phyloP scores from a whole-genome alignment of 2,329 filamentous ascomycete species.

The Colletotrichum musae region DNA sequence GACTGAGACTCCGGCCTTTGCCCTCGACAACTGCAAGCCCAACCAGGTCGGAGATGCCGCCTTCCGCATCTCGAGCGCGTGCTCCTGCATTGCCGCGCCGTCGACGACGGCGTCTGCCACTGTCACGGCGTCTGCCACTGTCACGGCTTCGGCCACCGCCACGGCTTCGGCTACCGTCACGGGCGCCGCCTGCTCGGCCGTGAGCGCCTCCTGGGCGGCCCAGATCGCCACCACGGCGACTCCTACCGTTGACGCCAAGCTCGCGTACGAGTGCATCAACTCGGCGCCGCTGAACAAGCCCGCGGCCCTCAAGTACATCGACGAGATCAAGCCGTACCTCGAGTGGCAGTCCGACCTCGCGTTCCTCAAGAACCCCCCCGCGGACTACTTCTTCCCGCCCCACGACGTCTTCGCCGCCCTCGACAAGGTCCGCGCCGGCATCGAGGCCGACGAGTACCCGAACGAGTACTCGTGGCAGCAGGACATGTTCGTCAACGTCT shows the following conservation, averaged over 20 bases:
- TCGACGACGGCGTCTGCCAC: slow-evolving; percentile 1
- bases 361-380: slow-evolving; percentile 65
- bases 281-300: slow-evolving; percentile 54
- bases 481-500: slow-evolving; percentile 54
- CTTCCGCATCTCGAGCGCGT: slow-evolving; percentile 16
- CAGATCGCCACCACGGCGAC: slow-evolving; percentile 8
- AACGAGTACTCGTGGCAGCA: slow-evolving; percentile 58
- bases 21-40: slow-evolving; percentile 7
- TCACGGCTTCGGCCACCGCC: background rate
- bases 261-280: slow-evolving; percentile 54
- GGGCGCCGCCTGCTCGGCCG: background rate
- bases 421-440: slow-evolving; percentile 48
- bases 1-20: background rate
- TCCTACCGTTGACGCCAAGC: slow-evolving; percentile 49
- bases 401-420: slow-evolving; percentile 56
- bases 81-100: slow-evolving; percentile 18
- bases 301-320: slow-evolving; percentile 51
- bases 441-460: slow-evolving; percentile 51
- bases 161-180: slow-evolving; percentile 3
- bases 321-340: slow-evolving; percentile 56
- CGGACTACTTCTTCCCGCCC: slow-evolving; percentile 61
- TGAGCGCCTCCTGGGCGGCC: slow-evolving; percentile 11
- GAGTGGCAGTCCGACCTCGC: slow-evolving; percentile 63
- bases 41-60: slow-evolving; percentile 1
- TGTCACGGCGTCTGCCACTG: background rate